Conservation (phyloP, 140 eudicot species). For the Bidens hawaiensis region DNA sequence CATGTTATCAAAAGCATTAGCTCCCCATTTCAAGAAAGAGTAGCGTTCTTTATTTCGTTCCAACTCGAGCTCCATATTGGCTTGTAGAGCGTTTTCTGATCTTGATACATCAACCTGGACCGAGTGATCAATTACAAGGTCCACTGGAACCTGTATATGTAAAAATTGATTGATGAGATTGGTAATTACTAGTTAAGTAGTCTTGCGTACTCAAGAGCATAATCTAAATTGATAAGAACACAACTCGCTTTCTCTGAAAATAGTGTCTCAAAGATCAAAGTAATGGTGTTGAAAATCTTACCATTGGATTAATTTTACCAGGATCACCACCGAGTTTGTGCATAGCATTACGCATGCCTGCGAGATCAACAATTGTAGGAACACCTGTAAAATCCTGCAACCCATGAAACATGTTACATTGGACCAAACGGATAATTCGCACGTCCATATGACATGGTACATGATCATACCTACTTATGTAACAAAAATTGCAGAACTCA, state of each 20-base stretch:
- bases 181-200: background rate
- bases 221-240: no score
- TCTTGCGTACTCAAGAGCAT: background rate
- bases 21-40: conserved; percentile 64
- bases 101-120: conserved; percentile 71
- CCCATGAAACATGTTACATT: background rate
- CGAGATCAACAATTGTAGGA: conserved; percentile 75
- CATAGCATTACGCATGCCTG: conserved; percentile 78
- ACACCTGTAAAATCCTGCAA: conserved; percentile 71
- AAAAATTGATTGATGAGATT: background rate
- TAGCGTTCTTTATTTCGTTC: conserved; percentile 59
- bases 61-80: conserved; percentile 60
- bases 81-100: conserved; percentile 60
- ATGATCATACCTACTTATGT: no score
- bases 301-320: conserved; percentile 57
- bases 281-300: background rate
- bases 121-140: conserved; percentile 65
- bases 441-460: no score
- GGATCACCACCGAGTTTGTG: conserved; percentile 58
- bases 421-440: no score
- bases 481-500: background rate
- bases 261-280: background rate
- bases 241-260: background rate
- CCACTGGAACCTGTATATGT: conserved; percentile 55
- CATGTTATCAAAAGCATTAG: conserved; percentile 65